Evolutionary conservation across 2,329 filamentous ascomycete genomes (phyloP).

Genomic region (Hypomyces rosellus): DNA sequence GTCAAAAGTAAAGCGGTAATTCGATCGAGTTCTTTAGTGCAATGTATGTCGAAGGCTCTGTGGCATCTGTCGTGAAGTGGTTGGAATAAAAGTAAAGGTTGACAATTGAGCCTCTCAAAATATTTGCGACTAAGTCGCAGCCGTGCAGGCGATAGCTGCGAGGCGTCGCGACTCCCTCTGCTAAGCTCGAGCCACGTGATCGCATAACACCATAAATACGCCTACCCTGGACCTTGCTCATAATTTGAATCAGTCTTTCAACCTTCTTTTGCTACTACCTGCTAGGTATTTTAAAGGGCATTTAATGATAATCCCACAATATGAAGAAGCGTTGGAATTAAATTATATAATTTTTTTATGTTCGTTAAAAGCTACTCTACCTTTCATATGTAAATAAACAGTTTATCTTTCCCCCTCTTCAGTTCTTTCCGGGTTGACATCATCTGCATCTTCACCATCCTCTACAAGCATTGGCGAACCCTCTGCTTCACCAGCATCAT

Average conservation of each 20-base stretch:
- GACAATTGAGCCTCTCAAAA: conserved; percentile 20
- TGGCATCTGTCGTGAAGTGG: background rate
- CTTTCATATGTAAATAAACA: background rate
- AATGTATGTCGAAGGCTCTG: background rate
- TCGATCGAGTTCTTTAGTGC: background rate
- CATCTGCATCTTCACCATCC: conserved; percentile 21
- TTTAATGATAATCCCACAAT: too few relatives aligned
- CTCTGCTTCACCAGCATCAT: conserved; percentile 28
- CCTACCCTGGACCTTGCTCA: conserved; percentile 13
- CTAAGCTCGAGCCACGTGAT: conserved; percentile 24
- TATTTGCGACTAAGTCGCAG: conserved; percentile 28
- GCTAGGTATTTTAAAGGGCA: too few relatives aligned
- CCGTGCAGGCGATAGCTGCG: conserved; percentile 19
- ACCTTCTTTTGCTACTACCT: too few relatives aligned
- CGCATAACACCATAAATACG: background rate
- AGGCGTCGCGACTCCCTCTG: conserved; percentile 20
- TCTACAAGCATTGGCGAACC: conserved; percentile 35
- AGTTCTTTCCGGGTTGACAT: conserved; percentile 9
- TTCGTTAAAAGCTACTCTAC: too few relatives aligned
- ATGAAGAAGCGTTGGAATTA: background rate
- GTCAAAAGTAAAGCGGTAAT: background rate
- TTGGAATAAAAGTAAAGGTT: background rate
- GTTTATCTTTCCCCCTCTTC: background rate
- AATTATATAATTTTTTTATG: background rate
- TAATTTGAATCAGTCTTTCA: background rate